phyloP scores from a whole-genome alignment of 2,329 filamentous ascomycete species.

The Botrytis squamosa region DNA sequence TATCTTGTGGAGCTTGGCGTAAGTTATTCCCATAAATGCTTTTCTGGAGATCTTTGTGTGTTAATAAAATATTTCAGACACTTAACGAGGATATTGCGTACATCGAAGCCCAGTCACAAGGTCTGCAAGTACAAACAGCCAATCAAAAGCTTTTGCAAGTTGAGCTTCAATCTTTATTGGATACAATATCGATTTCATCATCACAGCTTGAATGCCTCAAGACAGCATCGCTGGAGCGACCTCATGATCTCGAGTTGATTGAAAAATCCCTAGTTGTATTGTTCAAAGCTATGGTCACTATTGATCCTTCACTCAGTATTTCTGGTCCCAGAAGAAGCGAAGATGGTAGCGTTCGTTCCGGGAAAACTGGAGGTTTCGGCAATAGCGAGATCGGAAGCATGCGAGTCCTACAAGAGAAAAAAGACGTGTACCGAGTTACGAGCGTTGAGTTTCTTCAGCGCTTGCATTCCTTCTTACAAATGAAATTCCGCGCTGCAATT shows the following conservation, averaged over 20 bases:
- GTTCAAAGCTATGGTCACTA: constrained; percentile 91
- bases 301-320: constrained; percentile 74
- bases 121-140: constrained; percentile 92
- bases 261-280: constrained; percentile 76
- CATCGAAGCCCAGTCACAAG: constrained; percentile 95
- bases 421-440: constrained; percentile 79
- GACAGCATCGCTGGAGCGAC: constrained; percentile 69
- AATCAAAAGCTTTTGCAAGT: constrained; percentile 90
- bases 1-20: constrained; percentile 94
- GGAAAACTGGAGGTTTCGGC: constrained; percentile 45
- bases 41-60: constrained; percentile 22
- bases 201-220: constrained; percentile 73
- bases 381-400: constrained; percentile 68
- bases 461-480: constrained; percentile 76
- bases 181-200: constrained; percentile 83
- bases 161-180: constrained; percentile 83
- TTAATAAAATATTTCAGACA: constrained; percentile 55
- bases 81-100: constrained; percentile 94
- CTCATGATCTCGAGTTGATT: constrained; percentile 70
- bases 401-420: constrained; percentile 92
- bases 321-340: constrained; percentile 43
- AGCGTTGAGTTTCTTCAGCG: constrained; percentile 74
- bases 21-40: constrained; percentile 57
- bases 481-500: constrained; percentile 75
- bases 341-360: constrained; percentile 36